These are phyloP conservation scores for Nannizziopsis arthrosporioides DNA, from an alignment of 2,329 filamentous ascomycete genomes.

Conservation along the genomic window DNA sequence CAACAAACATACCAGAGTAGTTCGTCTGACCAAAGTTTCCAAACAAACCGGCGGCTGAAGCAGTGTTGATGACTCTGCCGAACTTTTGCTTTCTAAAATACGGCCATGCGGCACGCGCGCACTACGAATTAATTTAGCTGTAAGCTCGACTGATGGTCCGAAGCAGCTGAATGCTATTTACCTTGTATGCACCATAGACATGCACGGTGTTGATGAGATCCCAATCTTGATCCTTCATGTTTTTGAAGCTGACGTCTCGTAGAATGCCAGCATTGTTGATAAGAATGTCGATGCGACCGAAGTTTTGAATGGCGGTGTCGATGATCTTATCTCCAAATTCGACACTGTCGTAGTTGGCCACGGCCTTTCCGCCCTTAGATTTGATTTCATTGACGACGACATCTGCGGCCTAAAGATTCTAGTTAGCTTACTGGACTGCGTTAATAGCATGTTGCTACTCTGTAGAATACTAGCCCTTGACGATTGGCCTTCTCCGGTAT, in stretches of 20 bases:
- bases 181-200: conserved; percentile 84
- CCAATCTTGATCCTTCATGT: conserved; percentile 96
- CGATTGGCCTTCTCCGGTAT: conserved; percentile 82
- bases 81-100: conserved; percentile 99
- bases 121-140: conserved; percentile 35
- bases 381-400: conserved; percentile 45
- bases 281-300: conserved; percentile 72
- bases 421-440: conserved; percentile 61
- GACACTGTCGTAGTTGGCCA: conserved; percentile 81
- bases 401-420: conserved; percentile 44
- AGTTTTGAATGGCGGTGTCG: conserved; percentile 44
- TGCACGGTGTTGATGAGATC: conserved; percentile 89
- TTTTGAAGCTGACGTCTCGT: conserved; percentile 93
- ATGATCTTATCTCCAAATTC: conserved; percentile 91
- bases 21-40: conserved; percentile 93
- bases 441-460: background rate
- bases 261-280: conserved; percentile 98
- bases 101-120: conserved; percentile 85
- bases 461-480: conserved; percentile 59
- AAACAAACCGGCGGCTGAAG: conserved; percentile 90
- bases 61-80: conserved; percentile 89
- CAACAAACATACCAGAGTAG: conserved; percentile 56
- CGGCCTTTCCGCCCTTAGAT: conserved; percentile 81
- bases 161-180: conserved; percentile 17
- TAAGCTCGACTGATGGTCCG: background rate